Conservation (phyloP, 1,284 basidiomycete genomes). For the Cystobasidium pallidum region DNA sequence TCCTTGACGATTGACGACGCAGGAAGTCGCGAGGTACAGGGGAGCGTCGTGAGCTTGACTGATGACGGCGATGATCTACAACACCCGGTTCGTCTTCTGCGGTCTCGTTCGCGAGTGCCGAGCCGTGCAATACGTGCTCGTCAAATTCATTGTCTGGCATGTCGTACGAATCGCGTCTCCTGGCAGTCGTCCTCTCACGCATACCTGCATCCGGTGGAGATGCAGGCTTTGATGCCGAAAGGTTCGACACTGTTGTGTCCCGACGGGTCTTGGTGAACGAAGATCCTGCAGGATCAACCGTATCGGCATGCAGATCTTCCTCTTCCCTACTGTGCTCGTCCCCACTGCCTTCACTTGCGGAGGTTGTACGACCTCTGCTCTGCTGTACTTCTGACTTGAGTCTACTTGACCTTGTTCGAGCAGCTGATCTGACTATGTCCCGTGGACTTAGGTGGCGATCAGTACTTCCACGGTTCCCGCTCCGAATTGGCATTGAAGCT, state of each 20-base stretch:
- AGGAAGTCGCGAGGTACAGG: slow-evolving; percentile 29
- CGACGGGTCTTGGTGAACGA: slow-evolving; percentile 16
- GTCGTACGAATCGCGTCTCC: slow-evolving; percentile 29
- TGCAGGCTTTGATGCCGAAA: slow-evolving; percentile 36
- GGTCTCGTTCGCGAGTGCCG: slow-evolving; percentile 23
- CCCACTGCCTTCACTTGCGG: slow-evolving; percentile 21
- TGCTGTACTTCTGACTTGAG: slow-evolving; percentile 31
- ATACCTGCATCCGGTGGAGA: slow-evolving; percentile 6
- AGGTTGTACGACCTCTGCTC: slow-evolving; percentile 6
- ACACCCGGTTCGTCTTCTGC: slow-evolving; percentile 38
- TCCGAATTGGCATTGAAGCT: slow-evolving; percentile 40
- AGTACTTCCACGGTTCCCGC: slow-evolving; percentile 4
- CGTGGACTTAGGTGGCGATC: slow-evolving; percentile 31
- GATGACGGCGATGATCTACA: slow-evolving; percentile 37
- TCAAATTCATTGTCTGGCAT: slow-evolving; percentile 37
- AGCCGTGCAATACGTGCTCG: slow-evolving; percentile 28
- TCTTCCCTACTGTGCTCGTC: slow-evolving; percentile 17
- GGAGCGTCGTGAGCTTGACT: slow-evolving; percentile 19
- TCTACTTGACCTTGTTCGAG: slow-evolving; percentile 22
- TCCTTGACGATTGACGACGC: slow-evolving; percentile 26
- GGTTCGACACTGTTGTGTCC: slow-evolving; percentile 19
- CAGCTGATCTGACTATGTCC: slow-evolving; percentile 36
- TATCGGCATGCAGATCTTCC: slow-evolving; percentile 10
- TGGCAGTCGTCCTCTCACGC: slow-evolving; percentile 13
- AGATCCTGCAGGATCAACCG: slow-evolving; percentile 1